phyloP scores from a whole-genome alignment of 2,329 filamentous ascomycete genomes.

The Epichloe coenophiala region DNA sequence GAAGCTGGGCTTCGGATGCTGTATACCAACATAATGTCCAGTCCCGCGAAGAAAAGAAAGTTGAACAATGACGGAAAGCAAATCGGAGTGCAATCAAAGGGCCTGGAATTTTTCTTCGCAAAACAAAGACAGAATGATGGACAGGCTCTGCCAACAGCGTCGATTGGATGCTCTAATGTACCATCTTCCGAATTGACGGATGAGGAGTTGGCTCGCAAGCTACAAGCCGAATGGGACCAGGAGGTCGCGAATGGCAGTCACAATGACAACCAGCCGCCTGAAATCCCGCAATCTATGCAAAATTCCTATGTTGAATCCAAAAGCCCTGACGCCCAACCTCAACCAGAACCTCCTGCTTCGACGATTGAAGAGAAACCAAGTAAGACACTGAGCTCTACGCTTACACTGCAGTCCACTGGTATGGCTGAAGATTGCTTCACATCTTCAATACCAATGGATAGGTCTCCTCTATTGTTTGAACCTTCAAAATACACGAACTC shows the following conservation, averaged over 20 bases:
- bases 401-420: constrained; percentile 67
- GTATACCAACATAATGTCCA: constrained; percentile 38
- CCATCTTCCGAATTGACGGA: constrained; percentile 44
- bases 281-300: neutral
- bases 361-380: constrained; percentile 2
- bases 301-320: neutral
- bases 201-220: constrained; percentile 69
- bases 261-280: neutral
- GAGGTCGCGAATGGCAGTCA: constrained; percentile 26
- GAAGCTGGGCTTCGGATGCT: neutral
- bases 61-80: constrained; percentile 48
- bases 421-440: constrained; percentile 63
- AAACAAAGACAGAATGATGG: constrained; percentile 46
- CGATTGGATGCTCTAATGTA: constrained; percentile 3
- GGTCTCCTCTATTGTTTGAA: constrained; percentile 69
- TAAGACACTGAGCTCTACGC: constrained; percentile 23
- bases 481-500: constrained; percentile 56
- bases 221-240: constrained; percentile 76
- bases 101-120: constrained; percentile 78
- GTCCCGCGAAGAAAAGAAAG: constrained; percentile 74
- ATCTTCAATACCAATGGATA: constrained; percentile 70
- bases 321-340: neutral
- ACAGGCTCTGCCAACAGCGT: constrained; percentile 4
- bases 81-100: constrained; percentile 30
- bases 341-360: neutral